Evolutionary conservation across 2,329 filamentous ascomycete genomes (phyloP), one percentile per base, ranked within the genome.

Genomic region (Cladosporium oxysporum): DNA sequence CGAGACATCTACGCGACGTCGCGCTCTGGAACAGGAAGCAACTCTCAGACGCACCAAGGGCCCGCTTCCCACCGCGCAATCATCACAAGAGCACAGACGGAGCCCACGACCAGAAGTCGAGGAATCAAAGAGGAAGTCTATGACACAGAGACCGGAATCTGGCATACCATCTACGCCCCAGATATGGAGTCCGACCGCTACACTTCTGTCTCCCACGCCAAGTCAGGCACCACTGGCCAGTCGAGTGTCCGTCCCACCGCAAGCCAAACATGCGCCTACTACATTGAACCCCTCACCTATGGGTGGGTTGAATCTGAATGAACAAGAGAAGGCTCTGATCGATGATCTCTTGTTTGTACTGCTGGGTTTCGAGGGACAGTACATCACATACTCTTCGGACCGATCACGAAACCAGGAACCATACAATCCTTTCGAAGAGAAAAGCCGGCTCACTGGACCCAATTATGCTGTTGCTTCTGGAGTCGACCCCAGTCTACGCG

Each of bases 321-420:
- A 87, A 2, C 95, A 99, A 77, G 95, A 99, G 79, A 87, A 88
- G 28, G 91, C 88, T 10, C 90, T 99, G 57, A 83, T 98, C 52
- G 93, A 97, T 71, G 95, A 99, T 73, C 80, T 99, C 18, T 80
- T 98, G 41, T 97, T 94, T 75, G 93, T 96, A 5, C 96, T 98
- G 73, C 97, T 99, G 93, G 95, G 95, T 28, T 97, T 93, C 69
- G 95, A 99, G 79, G 95, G 95, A n/a, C 93, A 97, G 77, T 98
- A 98, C 76, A 91, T 99, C 68, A 91, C 92, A 64, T 98, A 92
- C 76, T 86, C 86, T 66, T 29, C 37, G 10, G 37, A 66, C 7
- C 29, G 58, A 12, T 31, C 44, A 16, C 57, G 55, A 26, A 53
- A n/a, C 12, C 55, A 59, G 16, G 90, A 92, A 70, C 86, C 87